Conservation (phyloP, 1,284 basidiomycete genomes). For the Cystobasidiaceae sp. region DNA sequence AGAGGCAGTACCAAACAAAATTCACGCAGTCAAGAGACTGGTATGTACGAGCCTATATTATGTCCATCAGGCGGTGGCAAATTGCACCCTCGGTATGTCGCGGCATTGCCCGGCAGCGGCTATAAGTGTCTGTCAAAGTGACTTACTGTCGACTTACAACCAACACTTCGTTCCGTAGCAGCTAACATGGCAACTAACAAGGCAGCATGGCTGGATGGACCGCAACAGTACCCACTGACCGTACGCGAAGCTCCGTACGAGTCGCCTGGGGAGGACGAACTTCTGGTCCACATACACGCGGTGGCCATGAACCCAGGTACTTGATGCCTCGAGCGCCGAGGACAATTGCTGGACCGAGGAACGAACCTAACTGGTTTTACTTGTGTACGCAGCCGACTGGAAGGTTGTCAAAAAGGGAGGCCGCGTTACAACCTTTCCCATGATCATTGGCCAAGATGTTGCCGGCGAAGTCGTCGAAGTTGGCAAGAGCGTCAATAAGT, state of each 20-base stretch:
- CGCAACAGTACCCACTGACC: constrained; percentile 5
- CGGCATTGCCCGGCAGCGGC: too few species aligned
- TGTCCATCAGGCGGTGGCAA: too few species aligned
- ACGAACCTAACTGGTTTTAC: not conserved
- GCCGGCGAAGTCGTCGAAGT: constrained; percentile 58
- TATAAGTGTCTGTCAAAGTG: too few species aligned
- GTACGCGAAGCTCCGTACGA: constrained; percentile 23
- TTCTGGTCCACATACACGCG: constrained; percentile 12
- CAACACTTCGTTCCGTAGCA: too few species aligned
- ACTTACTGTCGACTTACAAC: too few species aligned
- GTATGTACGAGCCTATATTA: too few species aligned
- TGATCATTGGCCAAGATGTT: constrained; percentile 57
- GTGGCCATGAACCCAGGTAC: constrained; percentile 25
- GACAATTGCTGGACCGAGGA: not conserved
- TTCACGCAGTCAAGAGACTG: too few species aligned
- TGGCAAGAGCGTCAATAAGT: constrained; percentile 54
- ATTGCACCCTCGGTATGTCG: too few species aligned
- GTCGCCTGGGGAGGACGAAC: not conserved
- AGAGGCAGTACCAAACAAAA: too few species aligned
- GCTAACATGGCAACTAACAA: constrained; percentile 16
- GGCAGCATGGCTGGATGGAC: constrained; percentile 18
- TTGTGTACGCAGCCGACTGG: constrained; percentile 19
- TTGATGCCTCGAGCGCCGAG: not conserved
- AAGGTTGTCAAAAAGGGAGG: constrained; percentile 25
- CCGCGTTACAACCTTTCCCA: constrained; percentile 16